Evolutionary conservation across 2,329 filamentous ascomycete species (phyloP), one percentile per base, ranked within the genome.

Genomic region (Escovopsis sp.): DNA sequence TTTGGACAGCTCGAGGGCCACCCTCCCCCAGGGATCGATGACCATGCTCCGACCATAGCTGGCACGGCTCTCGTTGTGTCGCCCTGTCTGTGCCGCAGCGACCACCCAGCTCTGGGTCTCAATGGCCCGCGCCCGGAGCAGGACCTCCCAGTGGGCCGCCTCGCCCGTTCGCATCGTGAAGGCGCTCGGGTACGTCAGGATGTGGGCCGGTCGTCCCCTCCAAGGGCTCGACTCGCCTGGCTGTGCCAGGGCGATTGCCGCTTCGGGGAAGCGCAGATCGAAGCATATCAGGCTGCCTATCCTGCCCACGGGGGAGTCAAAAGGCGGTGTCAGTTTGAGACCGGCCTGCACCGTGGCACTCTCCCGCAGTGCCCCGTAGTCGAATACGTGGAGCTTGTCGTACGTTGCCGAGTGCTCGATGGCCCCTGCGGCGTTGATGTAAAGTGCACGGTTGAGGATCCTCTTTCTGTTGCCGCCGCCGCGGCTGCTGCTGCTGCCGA

Each of bases 321-420:
- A 85, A 0, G 86, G 86, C 3, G 72, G 54, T 1, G 74, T 61
- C 28, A 93, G 72, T 3, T 57, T 45, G 19, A 56, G 55, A 0
- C 85, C 85, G 4, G 71, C 68, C 48, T 87, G 77, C 0, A 86
- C 82, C 31, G 68, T 79, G 18, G 55, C 53, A 35, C 59, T 65
- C 49, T 71, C 68, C 39, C 55, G 58, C 15, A 71, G 61, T 9
- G 49, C 45, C 12, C 61, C 66, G 45, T 70, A 71, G 56, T 94
- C 85, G 57, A 96, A 94, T 12, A 94, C 68, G 54, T 94, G 87
- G 23, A 94, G 61, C 56, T 96, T 96, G 55, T 93, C 80, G 58
- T 94, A 94, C 15, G 57, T 54, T 2, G 51, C 53, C 5, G 55
- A 43, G 3, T 61, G 50, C 30, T 56, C 47, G 25, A 73, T 53